Evolutionary conservation across 148 eudicot genomes (phyloP).

Genomic region (Beta vulgaris): DNA sequence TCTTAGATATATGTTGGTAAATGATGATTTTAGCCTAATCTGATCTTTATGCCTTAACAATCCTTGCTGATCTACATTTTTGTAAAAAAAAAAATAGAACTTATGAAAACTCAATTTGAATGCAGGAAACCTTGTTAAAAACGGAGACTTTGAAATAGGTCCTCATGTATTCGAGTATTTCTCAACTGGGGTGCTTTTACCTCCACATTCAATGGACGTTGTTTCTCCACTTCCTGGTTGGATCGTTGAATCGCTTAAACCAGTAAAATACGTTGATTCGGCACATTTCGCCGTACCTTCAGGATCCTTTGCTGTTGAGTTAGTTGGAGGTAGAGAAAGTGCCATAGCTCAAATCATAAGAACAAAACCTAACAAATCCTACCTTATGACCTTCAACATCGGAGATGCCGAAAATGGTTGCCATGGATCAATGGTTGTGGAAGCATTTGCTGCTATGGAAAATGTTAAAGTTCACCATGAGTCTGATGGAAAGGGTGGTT

Average conservation of each 20-base stretch:
- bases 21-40: too few relatives aligned
- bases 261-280: slow-evolving; percentile 37
- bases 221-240: slow-evolving; percentile 39
- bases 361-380: slow-evolving; percentile 28
- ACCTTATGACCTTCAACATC: slow-evolving; percentile 33
- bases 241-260: slow-evolving; percentile 40
- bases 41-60: too few relatives aligned
- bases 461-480: slow-evolving; percentile 25
- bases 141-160: slow-evolving; percentile 69
- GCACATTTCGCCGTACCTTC: slow-evolving; percentile 37
- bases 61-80: too few relatives aligned
- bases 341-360: slow-evolving; percentile 57
- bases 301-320: slow-evolving; percentile 39
- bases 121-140: slow-evolving; percentile 57
- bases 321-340: slow-evolving; percentile 69
- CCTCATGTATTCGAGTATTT: slow-evolving; percentile 64
- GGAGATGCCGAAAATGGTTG: slow-evolving; percentile 49
- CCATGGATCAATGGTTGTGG: slow-evolving; percentile 35
- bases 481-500: slow-evolving; percentile 45
- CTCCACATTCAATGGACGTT: slow-evolving; percentile 42
- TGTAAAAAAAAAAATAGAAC: too few relatives aligned
- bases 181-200: slow-evolving; percentile 71
- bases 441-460: slow-evolving; percentile 39
- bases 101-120: background rate
- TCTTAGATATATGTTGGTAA: too few relatives aligned